Evolutionary conservation across 2,329 filamentous ascomycete genomes (phyloP).

Genomic region (Didymosphaeria variabile): DNA sequence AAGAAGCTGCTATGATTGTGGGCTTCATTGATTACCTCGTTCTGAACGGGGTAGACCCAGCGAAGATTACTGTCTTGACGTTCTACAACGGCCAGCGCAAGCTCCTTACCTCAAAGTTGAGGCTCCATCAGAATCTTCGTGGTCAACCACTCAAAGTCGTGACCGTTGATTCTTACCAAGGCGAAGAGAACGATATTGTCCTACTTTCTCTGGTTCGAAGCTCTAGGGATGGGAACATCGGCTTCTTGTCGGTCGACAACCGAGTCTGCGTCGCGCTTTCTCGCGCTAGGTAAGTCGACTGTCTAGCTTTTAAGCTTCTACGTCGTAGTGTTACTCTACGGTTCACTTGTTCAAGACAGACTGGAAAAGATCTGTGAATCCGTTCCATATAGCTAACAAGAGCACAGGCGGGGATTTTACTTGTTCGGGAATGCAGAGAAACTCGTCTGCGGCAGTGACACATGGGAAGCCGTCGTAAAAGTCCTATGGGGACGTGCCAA

Average conservation of each 20-base stretch:
- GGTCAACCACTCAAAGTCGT: conserved; percentile 64
- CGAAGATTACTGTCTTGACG: conserved; percentile 79
- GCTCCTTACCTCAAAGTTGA: conserved; percentile 63
- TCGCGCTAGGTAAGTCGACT: conserved; percentile 65
- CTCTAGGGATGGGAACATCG: conserved; percentile 66
- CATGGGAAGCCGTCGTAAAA: conserved; percentile 62
- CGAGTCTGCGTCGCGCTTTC: conserved; percentile 70
- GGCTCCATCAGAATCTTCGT: conserved; percentile 53
- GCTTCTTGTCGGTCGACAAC: conserved; percentile 76
- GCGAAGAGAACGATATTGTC: conserved; percentile 87
- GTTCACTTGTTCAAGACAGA: background rate
- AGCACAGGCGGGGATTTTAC: conserved; percentile 72
- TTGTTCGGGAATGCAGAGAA: conserved; percentile 79
- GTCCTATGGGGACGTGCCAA: conserved; percentile 57
- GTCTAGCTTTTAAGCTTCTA: background rate
- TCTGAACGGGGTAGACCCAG: conserved; percentile 67
- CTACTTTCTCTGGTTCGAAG: conserved; percentile 83
- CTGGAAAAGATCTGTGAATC: background rate
- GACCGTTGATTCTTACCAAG: conserved; percentile 90
- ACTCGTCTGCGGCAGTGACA: conserved; percentile 54
- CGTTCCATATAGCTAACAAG: background rate
- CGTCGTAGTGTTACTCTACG: background rate
- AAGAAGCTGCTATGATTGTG: conserved; percentile 80
- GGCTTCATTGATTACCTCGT: conserved; percentile 76
- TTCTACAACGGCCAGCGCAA: conserved; percentile 89